Conservation (phyloP, 768 basidiomycete genomes). For the Calocybe indica region DNA sequence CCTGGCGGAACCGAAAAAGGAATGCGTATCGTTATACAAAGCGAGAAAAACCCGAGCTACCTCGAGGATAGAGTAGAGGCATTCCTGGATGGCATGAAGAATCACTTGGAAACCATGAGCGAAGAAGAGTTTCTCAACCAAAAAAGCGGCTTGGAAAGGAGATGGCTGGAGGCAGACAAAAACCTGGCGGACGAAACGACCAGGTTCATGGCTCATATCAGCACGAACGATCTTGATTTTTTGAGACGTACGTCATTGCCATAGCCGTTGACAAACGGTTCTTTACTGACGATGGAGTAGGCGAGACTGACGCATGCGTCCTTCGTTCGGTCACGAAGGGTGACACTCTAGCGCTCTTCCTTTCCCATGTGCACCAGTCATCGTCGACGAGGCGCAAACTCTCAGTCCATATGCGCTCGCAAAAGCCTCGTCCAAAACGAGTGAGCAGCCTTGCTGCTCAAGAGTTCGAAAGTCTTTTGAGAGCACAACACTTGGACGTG, state of each 20-base stretch:
- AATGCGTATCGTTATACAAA: slow-evolving; percentile 81
- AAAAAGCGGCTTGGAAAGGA: slow-evolving; percentile 68
- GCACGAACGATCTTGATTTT: slow-evolving; percentile 84
- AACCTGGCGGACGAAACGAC: slow-evolving; percentile 77
- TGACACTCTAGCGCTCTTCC: slow-evolving; percentile 71
- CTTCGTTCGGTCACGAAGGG: slow-evolving; percentile 64
- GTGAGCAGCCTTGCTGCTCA: slow-evolving; percentile 60
- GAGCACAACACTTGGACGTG: slow-evolving; percentile 38
- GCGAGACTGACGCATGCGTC: slow-evolving; percentile 61
- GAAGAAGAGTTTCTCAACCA: slow-evolving; percentile 75
- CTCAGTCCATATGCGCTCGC: slow-evolving; percentile 76
- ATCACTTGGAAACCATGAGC: slow-evolving; percentile 60
- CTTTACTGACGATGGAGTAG: slow-evolving; percentile 32
- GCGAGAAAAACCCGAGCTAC: slow-evolving; percentile 73
- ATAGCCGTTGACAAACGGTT: background rate
- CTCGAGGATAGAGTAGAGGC: slow-evolving; percentile 86
- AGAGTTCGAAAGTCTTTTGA: slow-evolving; percentile 53
- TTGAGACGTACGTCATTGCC: slow-evolving; percentile 56
- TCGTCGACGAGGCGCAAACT: slow-evolving; percentile 73
- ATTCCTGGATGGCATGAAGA: slow-evolving; percentile 75
- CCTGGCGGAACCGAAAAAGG: slow-evolving; percentile 69
- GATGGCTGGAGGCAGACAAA: slow-evolving; percentile 83
- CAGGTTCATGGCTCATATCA: slow-evolving; percentile 67
- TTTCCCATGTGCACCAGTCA: slow-evolving; percentile 59
- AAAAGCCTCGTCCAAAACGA: slow-evolving; percentile 51